Evolutionary conservation across 2,329 filamentous ascomycete genomes (phyloP).

Genomic region (Aspergillus latus): DNA sequence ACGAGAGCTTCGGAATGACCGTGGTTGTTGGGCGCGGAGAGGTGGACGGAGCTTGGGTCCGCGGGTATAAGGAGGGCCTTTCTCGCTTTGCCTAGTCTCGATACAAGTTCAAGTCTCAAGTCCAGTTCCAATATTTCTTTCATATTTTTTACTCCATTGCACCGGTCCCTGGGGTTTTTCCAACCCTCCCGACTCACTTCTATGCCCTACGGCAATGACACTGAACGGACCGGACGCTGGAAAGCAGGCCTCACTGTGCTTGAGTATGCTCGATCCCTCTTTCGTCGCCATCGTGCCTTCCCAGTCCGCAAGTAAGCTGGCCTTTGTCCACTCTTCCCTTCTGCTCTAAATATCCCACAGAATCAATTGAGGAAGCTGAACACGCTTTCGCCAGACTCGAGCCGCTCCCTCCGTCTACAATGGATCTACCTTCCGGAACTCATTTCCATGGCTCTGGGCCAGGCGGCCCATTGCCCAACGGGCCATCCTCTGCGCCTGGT

Average conservation of each 20-base stretch:
- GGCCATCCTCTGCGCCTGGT: neutral
- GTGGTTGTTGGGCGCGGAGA: conserved; percentile 6
- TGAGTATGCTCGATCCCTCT: conserved; percentile 30
- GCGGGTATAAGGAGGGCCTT: conserved; percentile 10
- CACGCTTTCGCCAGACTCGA: conserved; percentile 26
- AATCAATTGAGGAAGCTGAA: conserved; percentile 32
- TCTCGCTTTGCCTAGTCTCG: neutral
- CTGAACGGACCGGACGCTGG: conserved; percentile 31
- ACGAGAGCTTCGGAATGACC: conserved; percentile 17
- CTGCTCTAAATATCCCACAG: conserved; percentile 20
- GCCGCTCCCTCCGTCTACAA: conserved; percentile 10
- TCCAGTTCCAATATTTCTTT: neutral
- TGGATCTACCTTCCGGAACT: conserved; percentile 5
- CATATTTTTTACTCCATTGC: neutral
- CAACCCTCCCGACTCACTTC: conserved; percentile 2
- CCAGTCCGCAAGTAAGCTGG: conserved; percentile 29
- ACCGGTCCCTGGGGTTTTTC: neutral
- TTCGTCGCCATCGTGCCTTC: conserved; percentile 24
- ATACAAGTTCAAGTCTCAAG: neutral
- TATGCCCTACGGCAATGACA: conserved; percentile 31
- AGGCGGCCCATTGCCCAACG: neutral
- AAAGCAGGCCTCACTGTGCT: conserved; percentile 32
- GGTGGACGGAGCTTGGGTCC: conserved; percentile 2
- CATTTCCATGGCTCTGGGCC: neutral
- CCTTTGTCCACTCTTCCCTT: neutral